A percentile compares a stretch with the other conserved stretches of the same genome.
Conservation (phyloP, 2,329 filamentous ascomycete species). For the Claviceps sp. region DNA sequence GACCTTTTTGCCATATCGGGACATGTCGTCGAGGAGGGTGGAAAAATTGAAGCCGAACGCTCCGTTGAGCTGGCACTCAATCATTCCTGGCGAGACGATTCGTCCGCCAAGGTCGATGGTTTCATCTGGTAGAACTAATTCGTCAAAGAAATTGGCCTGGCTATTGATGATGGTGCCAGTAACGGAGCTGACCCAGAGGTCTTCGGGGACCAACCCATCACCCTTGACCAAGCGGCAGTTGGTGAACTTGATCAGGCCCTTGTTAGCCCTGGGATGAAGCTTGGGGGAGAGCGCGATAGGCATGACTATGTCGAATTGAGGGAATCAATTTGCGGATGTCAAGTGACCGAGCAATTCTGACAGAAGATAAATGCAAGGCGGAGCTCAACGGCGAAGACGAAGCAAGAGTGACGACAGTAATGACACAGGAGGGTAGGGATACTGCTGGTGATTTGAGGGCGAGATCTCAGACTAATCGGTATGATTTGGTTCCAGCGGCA, state of each 20-base stretch:
- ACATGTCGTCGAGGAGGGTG: slow-evolving; percentile 53
- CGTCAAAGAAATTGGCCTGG: slow-evolving; percentile 54
- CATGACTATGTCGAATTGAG: slow-evolving; percentile 21
- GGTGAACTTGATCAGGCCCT: slow-evolving; percentile 71
- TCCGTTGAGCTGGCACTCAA: slow-evolving; percentile 86
- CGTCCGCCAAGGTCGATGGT: slow-evolving; percentile 70
- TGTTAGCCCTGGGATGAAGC: slow-evolving; percentile 17
- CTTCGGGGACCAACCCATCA: slow-evolving; percentile 54
- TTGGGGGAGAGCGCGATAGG: slow-evolving; percentile 31
- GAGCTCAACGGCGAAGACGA: not conserved
- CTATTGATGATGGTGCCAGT: slow-evolving; percentile 72
- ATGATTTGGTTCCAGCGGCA: not conserved
- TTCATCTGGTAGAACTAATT: slow-evolving; percentile 55
- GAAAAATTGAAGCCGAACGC: slow-evolving; percentile 92
- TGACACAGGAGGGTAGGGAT: not conserved
- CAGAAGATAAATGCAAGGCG: not conserved
- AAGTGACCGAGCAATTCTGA: not conserved
- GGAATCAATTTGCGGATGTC: not conserved
- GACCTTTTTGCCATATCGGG: slow-evolving; percentile 60
- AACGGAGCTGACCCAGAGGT: slow-evolving; percentile 77
- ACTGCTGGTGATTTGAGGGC: not conserved
- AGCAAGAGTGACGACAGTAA: not conserved
- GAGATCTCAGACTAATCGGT: not conserved
- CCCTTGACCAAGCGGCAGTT: slow-evolving; percentile 70
- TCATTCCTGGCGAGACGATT: slow-evolving; percentile 74